phyloP scores from a whole-genome alignment of 2,329 filamentous ascomycete species.

The Aspergillus fijiensis region DNA sequence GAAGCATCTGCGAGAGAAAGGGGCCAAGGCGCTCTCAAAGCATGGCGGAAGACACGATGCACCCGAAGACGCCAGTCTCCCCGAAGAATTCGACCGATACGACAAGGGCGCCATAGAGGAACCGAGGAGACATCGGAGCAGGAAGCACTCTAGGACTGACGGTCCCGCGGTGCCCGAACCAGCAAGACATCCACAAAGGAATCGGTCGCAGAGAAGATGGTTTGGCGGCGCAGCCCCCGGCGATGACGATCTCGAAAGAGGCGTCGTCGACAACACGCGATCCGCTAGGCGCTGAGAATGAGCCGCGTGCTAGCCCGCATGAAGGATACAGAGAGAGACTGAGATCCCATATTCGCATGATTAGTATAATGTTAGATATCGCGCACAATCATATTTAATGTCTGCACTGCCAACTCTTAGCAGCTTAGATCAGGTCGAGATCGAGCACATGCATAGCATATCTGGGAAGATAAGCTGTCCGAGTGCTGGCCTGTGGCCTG shows the following conservation, averaged over 20 bases:
- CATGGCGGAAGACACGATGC: conserved; percentile 24
- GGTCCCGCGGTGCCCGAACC: conserved; percentile 24
- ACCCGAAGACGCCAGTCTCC: conserved; percentile 38
- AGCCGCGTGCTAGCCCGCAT: background rate
- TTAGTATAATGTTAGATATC: background rate
- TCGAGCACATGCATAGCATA: conserved; percentile 48
- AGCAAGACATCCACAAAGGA: conserved; percentile 24
- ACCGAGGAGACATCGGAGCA: conserved; percentile 15
- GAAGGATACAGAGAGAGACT: background rate
- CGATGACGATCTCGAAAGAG: conserved; percentile 32
- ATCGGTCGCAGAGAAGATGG: conserved; percentile 29
- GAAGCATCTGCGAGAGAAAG: conserved; percentile 44
- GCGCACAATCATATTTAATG: background rate
- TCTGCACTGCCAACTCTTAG: conserved; percentile 17
- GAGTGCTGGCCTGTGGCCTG: conserved; percentile 42
- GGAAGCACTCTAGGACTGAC: conserved; percentile 20
- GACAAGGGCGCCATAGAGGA: conserved; percentile 29
- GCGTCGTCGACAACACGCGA: conserved; percentile 25
- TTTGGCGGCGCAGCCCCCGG: conserved; percentile 29
- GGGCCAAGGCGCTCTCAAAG: conserved; percentile 32
- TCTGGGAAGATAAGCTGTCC: conserved; percentile 51
- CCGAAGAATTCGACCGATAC: conserved; percentile 40
- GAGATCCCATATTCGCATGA: background rate
- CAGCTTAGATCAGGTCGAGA: conserved; percentile 33
- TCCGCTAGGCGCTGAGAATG: conserved; percentile 13